Evolutionary conservation across 805 yeast genomes (phyloP), one percentile per base, ranked within the genome.

Genomic region (Wickerhamiella occidentalis): DNA sequence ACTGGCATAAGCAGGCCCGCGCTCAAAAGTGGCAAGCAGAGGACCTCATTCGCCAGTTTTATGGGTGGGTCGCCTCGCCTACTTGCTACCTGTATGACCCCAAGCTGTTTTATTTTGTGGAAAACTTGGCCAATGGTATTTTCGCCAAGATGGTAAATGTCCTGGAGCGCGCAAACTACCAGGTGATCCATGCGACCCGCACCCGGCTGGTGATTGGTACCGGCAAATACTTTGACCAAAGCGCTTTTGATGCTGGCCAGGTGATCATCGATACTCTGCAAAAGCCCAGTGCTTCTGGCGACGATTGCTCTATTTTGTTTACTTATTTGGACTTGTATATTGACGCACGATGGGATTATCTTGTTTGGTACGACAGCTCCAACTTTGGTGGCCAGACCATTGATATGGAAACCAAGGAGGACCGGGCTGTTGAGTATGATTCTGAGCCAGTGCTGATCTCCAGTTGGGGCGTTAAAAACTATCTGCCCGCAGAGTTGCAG

Each of bases 1-100:
- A 73, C 28, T 86, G 96, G 96, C 90, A 96, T 95, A 94, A 86
- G 58, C 82, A 79, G 59, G 96, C 96, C 0, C 77, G 77, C 49
- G 76, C 82, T 56, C 56, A 69, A 7, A 78, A 80, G 52, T 21
- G 36, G 41, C 48, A 29, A 19, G 95, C 96, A 0, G 96, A 88
- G 62, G 70, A 84, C 1, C 75, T 88, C 75, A 81, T 87, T 53
- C 85, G 85, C 42, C 74, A 79, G 23, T 79, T 90, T 61, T 82
- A 85, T 1, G 71, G 80, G 3, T 90, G 98, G 98, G 84, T 87
- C 21, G 85, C 85, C 55, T 76, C 79, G 45, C 76, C 84, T 8
- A 75, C 76, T 8, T 84, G 96, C 0, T 73, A 62, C 56, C 66
- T 92, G 21, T 88, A 82, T 63, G 94, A 86, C 62, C 77, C 84